Base-by-base conservation (phyloP, 371 early-diverging fungal species). In the Mortierella sp. region DNA sequence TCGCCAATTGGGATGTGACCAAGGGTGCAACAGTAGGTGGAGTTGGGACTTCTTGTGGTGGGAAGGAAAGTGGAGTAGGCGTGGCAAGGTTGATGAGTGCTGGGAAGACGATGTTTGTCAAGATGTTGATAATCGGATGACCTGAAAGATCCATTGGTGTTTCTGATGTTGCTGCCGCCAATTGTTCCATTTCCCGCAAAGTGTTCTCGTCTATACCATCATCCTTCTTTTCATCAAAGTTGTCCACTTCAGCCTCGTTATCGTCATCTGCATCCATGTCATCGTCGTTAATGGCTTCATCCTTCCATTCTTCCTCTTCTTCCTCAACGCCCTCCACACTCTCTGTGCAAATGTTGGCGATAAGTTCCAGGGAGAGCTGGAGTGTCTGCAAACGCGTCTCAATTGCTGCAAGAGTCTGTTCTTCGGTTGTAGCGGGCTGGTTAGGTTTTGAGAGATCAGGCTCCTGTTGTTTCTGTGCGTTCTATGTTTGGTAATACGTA, bases 281-380 rank as follows among this genome's bases (percentile, higher is more conserved):
- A 22, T 82, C 84, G 50, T 86, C 86, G 32, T 63, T 86, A 73
- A 74, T 85, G 59, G 83, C 83, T 47, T 87, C 89, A 32, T 87
- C 91, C 45, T 86, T 88, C 63, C 89, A 90, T 32, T 92, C 90
- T 15, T 83, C 87, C 28, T 86, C 82, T 8, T 84, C 86, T 19
- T 85, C 45, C 67, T 85, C 88, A 58, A 80, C 88, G 7, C 79
- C 79, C 48, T 83, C 68, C 4, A 86, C 90, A 57, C 89, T 91
- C 69, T 92, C 91, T 9, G 90, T 88, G 69, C 92, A 95, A 41
- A 96, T 89, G 68, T 93, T 93, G 64, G 97, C 91, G 4, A 96
- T 84, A 28, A 97, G 70, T 81, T 97, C 97, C 33, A 60, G 73
- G 10, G 90, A 86, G 22, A 94, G 84, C 70, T 94, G 95, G 8